Evolutionary conservation across 2,329 filamentous ascomycete species (phyloP), one percentile per base, ranked within the genome.

Genomic region (Blastomyces percursus): DNA sequence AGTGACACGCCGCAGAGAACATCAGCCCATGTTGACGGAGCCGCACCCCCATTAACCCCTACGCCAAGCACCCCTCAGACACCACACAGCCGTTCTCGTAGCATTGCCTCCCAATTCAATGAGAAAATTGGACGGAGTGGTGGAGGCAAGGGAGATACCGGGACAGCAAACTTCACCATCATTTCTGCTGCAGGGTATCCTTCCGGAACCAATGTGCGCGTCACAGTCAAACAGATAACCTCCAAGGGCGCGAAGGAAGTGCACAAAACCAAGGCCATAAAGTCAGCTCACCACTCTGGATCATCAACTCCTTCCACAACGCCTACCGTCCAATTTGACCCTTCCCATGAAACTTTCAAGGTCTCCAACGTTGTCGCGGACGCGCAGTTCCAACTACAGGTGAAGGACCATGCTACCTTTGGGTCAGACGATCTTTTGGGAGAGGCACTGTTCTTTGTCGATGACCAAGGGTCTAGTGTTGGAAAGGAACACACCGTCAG

Each of bases 261-360:
- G 55, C 86, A 92, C 77, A 96, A 97, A 80, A 96, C 92, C 27
- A 96, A 96, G 74, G 88, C 94, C 66, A 84, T 89, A 78, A 96
- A 96, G 75, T 82, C 87, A 46, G 64, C 67, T 0, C 77, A 83
- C 2, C 79, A 42, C 27, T 59, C 51, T 21, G 58, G 57, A 44
- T 35, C 65, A 1, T 51, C 62, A 12, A 59, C 61, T 14, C 50
- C 64, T 30, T 52, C 55, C 11, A 61, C 60, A 16, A 19, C 19
- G 19, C 42, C 59, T 16, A 77, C 81, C 3, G 83, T 90, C 65
- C 81, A 79, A 21, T 96, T 86, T 73, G 86, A 91, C 66, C 73
- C 78, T 9, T 78, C 81, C 59, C 75, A 78, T 66, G 90, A 96
- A 73, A 86, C 84, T 0, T 93, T 94, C 80, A 91, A 86, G 70